Evolutionary conservation across 129 eudicot genomes (phyloP).

Genomic region (Dittrichia graveolens): DNA sequence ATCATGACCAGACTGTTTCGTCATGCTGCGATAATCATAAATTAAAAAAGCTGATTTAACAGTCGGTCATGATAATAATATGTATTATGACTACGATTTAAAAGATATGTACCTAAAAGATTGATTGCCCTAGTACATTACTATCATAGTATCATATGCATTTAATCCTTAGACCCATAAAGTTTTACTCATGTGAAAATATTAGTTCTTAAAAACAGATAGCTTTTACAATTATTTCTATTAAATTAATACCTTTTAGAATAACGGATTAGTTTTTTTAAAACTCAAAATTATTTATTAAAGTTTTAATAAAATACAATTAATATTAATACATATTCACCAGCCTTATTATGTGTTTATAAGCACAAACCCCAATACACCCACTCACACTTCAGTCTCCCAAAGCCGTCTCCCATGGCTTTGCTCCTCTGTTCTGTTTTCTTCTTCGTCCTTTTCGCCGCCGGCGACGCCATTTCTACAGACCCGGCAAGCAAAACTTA

Average conservation of each 20-base stretch:
- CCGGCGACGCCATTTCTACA: slow-evolving; percentile 27
- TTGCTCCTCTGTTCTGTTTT: slow-evolving; percentile 20
- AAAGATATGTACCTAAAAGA: too few species aligned
- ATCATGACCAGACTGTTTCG: too few species aligned
- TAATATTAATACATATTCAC: neutral
- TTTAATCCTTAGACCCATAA: too few species aligned
- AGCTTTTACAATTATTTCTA: too few species aligned
- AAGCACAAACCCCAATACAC: slow-evolving; percentile 27
- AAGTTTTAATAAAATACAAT: neutral
- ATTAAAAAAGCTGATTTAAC: too few species aligned
- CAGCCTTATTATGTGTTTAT: slow-evolving; percentile 33
- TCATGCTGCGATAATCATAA: too few species aligned
- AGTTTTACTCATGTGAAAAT: too few species aligned
- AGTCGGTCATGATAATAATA: too few species aligned
- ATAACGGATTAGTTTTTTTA: neutral
- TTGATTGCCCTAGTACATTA: too few species aligned
- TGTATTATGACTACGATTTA: too few species aligned
- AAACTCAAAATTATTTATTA: neutral
- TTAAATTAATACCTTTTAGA: neutral
- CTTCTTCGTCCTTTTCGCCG: slow-evolving; percentile 34
- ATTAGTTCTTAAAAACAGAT: too few species aligned
- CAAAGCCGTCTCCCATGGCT: slow-evolving; percentile 30
- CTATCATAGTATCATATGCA: too few species aligned
- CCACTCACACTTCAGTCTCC: slow-evolving; percentile 34
- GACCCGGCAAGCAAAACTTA: slow-evolving; percentile 58